A percentile compares a stretch with the other conserved stretches of the same genome.
These are phyloP conservation scores for Phoma sp. DNA, from an alignment of 2,329 filamentous ascomycete species.

Conservation along the genomic window DNA sequence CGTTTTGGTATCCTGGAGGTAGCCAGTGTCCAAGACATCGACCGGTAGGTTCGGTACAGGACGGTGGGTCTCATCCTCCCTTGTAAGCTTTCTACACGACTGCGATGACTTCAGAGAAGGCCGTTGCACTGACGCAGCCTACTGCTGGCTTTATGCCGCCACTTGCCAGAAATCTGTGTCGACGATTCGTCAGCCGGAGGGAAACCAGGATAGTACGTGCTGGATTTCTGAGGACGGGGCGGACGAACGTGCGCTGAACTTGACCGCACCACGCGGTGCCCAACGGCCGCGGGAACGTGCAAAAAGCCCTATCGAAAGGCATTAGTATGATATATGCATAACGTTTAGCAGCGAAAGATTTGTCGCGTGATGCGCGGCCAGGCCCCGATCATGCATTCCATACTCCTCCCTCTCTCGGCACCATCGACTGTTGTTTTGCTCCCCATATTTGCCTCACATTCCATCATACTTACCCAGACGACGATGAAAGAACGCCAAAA, in stretches of 20 bases:
- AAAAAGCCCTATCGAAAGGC: not conserved
- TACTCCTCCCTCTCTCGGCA: constrained; percentile 31
- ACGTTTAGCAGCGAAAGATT: not conserved
- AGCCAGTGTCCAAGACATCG: constrained; percentile 12
- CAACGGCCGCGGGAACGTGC: constrained; percentile 12
- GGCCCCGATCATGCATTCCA: constrained; percentile 31
- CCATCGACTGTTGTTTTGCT: constrained; percentile 31
- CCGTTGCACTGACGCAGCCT: constrained; percentile 24
- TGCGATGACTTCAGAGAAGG: not conserved
- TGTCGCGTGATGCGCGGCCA: constrained; percentile 16
- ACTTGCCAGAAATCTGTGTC: not conserved
- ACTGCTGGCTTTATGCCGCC: no score
- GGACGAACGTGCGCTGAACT: not conserved
- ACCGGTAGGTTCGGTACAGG: not conserved
- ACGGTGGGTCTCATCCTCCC: constrained; percentile 16
- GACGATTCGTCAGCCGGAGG: not conserved
- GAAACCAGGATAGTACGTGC: not conserved
- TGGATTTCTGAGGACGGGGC: not conserved
- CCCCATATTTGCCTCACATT: constrained; percentile 45
- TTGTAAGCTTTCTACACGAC: constrained; percentile 2
- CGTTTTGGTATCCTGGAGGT: not conserved
- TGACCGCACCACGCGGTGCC: constrained; percentile 8
- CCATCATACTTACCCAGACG: constrained; percentile 43
- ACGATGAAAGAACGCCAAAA: constrained; percentile 38
- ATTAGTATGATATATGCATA: constrained; percentile 6